Evolutionary conservation across 306 rosid species (phyloP).

Genomic region (Ormosia emarginata): DNA sequence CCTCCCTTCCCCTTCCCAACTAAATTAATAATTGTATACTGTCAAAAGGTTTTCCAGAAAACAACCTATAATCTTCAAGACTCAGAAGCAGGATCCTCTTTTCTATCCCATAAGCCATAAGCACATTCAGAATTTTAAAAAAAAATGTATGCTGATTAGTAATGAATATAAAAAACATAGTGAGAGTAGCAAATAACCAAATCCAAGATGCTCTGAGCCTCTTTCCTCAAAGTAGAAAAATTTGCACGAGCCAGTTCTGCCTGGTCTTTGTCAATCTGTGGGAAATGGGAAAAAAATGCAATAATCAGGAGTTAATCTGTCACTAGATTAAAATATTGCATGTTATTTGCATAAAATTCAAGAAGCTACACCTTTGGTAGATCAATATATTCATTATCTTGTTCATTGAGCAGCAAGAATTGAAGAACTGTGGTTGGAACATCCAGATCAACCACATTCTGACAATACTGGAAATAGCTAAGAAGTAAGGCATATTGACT

Average conservation of each 20-base stretch:
- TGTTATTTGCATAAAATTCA: not conserved
- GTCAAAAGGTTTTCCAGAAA: not conserved
- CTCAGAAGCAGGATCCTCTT: not conserved
- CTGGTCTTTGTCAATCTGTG: conserved; percentile 87
- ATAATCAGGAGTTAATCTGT: not conserved
- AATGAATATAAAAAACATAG: not conserved
- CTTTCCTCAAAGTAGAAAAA: conserved; percentile 84
- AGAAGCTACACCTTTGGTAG: conserved; percentile 70
- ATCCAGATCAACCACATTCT: conserved; percentile 83
- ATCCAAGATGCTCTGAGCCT: conserved; percentile 77
- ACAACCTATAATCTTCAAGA: not conserved
- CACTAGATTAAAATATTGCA: not conserved
- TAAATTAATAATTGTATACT: not conserved
- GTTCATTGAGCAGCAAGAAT: conserved; percentile 68
- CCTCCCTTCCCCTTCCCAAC: not conserved
- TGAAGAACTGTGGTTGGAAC: conserved; percentile 88
- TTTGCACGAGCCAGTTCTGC: conserved; percentile 84
- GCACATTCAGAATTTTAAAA: not conserved
- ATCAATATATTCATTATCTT: conserved; percentile 82
- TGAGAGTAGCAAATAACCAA: conserved; percentile 51
- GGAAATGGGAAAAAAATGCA: not conserved
- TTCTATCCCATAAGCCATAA: not conserved
- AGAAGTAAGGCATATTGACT: conserved; percentile 94
- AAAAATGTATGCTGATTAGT: not conserved
- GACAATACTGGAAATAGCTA: conserved; percentile 96